Base-by-base conservation (phyloP, 192 early-diverging fungal species). In the Coemansia sp. region DNA sequence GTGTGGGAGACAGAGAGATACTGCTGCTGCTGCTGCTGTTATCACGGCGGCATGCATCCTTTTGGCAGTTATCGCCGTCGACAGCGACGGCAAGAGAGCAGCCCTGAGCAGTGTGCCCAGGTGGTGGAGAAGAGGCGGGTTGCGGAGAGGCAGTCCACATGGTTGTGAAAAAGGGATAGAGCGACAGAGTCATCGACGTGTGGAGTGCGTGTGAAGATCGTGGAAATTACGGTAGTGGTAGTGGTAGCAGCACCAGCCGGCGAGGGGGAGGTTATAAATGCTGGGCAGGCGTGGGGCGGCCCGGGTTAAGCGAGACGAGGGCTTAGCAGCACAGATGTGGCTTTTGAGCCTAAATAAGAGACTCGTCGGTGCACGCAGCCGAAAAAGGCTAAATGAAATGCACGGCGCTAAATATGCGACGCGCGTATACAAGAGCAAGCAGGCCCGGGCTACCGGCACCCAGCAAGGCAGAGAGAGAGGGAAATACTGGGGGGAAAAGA, bases 311-410 rank as follows among this genome's bases (percentile, higher is more conserved):
- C 26, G 46, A 29, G 5, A 15, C 12, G 46, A 29, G 46, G 52
- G 52, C 52, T 53, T 53, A 34, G 52, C 52, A 29, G 46, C 15
- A 24, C 46, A 50, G 46, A 50, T 50, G 46, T 57, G 55, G 55
- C 55, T 36, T 50, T 53, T 17, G 52, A 53, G 52, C 18, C 52
- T 53, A 53, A 53, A 53, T 34, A 53, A 53, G 52, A 53, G 52
- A 8, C 52, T 53, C 52, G 43, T 56, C 22, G 55, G 55, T 38
- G 37, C 19, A 9, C 14, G 32, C 24, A 24, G 55, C 55, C 55
- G 14, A 39, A 57, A 57, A 57, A 38, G 55, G 55, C 35, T 57
- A 57, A 57, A 57, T 57, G 24, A 40, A 57, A 57, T 36, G 55
- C 55, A 24, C 21, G 37, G 37, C 21, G 37, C 27, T 19, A 36